Evolutionary conservation across 306 rosid genomes (phyloP).

Genomic region (Hippophae gyantsensis): DNA sequence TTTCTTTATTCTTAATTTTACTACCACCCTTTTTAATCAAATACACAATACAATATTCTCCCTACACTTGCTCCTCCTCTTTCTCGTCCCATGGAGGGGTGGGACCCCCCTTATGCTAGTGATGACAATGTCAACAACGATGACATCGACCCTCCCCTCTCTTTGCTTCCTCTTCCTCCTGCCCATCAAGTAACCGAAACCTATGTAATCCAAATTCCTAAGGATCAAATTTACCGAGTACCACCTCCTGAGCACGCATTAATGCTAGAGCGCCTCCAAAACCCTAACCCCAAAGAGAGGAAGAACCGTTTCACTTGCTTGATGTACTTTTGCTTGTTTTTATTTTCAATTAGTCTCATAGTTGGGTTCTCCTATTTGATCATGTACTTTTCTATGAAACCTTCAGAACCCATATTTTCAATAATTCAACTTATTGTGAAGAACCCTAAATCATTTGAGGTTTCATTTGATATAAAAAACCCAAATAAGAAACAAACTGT

Average conservation of each 20-base stretch:
- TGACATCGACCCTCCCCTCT: not conserved
- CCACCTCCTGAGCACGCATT: slow-evolving; percentile 50
- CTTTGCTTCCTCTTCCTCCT: not conserved
- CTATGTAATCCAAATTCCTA: slow-evolving; percentile 59
- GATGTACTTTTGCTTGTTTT: not conserved
- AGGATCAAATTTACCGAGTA: slow-evolving; percentile 49
- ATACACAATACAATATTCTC: no score
- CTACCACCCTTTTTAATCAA: no score
- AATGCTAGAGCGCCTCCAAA: slow-evolving; percentile 24
- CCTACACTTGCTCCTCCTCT: not conserved
- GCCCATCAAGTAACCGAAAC: slow-evolving; percentile 4
- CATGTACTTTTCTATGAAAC: slow-evolving; percentile 23
- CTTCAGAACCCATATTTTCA: slow-evolving; percentile 25
- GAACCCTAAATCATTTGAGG: slow-evolving; percentile 6
- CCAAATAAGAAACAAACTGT: slow-evolving; percentile 18
- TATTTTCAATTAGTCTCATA: slow-evolving; percentile 12
- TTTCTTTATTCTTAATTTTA: no score
- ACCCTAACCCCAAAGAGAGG: not conserved
- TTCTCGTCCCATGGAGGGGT: slow-evolving; percentile 43
- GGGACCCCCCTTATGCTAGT: slow-evolving; percentile 1
- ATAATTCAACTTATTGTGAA: slow-evolving; percentile 10
- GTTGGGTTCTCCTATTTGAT: slow-evolving; percentile 8
- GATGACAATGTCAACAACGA: not conserved
- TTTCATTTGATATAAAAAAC: slow-evolving; percentile 27
- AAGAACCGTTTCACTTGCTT: not conserved